Evolutionary conservation across 306 rosid genomes (phyloP).

Genomic region (Castanea sativa): DNA sequence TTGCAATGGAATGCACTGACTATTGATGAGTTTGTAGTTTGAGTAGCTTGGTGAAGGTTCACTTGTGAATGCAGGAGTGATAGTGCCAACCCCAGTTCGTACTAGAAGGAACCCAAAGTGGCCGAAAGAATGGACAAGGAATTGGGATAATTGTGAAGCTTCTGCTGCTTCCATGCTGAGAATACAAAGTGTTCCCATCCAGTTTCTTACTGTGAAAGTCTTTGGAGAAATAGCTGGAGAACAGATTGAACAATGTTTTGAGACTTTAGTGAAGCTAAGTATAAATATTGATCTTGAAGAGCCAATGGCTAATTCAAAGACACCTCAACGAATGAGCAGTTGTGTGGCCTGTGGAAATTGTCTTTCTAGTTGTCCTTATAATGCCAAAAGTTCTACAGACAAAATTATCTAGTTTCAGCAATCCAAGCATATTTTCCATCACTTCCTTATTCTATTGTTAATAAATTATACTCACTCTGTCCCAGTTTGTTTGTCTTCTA

Average conservation of each 20-base stretch:
- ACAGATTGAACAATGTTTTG: constrained; percentile 24
- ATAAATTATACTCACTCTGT: not conserved
- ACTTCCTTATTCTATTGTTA: not conserved
- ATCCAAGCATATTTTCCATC: constrained; percentile 22
- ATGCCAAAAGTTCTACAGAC: constrained; percentile 37
- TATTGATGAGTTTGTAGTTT: not conserved
- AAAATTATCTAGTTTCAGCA: constrained; percentile 25
- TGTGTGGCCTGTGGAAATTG: constrained; percentile 40
- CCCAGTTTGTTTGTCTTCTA: too few species aligned
- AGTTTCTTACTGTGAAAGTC: constrained; percentile 29
- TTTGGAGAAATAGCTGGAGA: constrained; percentile 21
- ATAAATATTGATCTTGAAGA: constrained; percentile 32
- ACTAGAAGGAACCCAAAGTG: constrained; percentile 32
- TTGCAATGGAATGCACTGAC: not conserved
- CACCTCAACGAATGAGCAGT: not conserved
- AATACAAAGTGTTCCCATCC: constrained; percentile 23
- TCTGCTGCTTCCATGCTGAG: constrained; percentile 33
- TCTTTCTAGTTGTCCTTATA: constrained; percentile 36
- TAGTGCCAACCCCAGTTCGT: constrained; percentile 27
- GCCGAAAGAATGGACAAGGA: constrained; percentile 41
- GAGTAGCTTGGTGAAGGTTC: constrained; percentile 33
- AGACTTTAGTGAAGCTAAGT: constrained; percentile 28
- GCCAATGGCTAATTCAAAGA: constrained; percentile 5
- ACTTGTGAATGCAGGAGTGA: constrained; percentile 37
- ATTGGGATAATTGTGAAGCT: constrained; percentile 38